phyloP scores from a whole-genome alignment of 1,284 basidiomycete genomes.

The Leccinum ponderosum region DNA sequence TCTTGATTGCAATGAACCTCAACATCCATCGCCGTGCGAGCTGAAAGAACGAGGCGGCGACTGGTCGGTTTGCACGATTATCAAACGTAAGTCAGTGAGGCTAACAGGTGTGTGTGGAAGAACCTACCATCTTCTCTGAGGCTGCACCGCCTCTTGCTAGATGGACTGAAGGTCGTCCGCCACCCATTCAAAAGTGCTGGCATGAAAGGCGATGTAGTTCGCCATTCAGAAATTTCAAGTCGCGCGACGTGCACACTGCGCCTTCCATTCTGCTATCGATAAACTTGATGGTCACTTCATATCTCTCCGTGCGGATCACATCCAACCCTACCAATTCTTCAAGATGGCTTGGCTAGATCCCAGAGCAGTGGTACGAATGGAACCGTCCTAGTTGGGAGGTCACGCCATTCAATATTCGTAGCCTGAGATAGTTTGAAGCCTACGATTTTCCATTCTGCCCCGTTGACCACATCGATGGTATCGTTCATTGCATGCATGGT shows the following conservation, averaged over 20 bases:
- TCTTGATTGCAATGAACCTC: background rate
- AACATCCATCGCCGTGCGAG: background rate
- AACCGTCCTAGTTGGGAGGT: constrained; percentile 4
- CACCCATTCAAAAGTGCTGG: background rate
- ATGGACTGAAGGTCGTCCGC: background rate
- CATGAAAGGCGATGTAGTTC: constrained; percentile 14
- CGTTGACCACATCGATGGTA: background rate
- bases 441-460: constrained; percentile 13
- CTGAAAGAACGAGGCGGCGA: background rate
- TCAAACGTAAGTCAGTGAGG: background rate
- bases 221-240: constrained; percentile 1
- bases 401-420: constrained; percentile 5
- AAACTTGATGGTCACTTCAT: background rate
- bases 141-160: constrained; percentile 1
- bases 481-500: background rate
- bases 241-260: constrained; percentile 5
- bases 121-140: background rate
- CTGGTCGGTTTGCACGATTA: background rate
- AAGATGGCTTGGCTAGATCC: background rate
- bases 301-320: constrained; percentile 23
- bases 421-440: background rate
- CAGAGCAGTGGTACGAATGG: background rate
- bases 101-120: background rate
- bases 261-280: constrained; percentile 23
- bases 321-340: constrained; percentile 7